phyloP scores from a whole-genome alignment of 805 yeast genomes.

The Candida loeiensis region DNA sequence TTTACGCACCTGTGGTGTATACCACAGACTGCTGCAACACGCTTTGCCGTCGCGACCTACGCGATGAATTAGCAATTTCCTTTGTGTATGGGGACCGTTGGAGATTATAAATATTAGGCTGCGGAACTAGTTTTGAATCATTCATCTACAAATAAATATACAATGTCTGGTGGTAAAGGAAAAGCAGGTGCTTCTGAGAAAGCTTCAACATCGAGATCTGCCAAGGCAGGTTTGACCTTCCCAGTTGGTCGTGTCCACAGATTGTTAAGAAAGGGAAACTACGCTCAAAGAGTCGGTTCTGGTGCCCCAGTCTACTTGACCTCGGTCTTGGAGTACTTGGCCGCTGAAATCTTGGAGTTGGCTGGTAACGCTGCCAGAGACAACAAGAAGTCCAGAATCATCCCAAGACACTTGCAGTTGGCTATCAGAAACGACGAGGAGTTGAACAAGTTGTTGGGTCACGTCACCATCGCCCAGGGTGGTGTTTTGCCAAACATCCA shows the following conservation, averaged over 20 bases:
- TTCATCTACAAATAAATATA: slow-evolving; percentile 11
- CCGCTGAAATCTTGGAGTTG: slow-evolving; percentile 96
- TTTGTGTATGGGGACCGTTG: not conserved
- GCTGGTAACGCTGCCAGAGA: slow-evolving; percentile 99
- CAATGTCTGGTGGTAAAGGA: slow-evolving; percentile 83
- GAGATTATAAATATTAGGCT: slow-evolving; percentile 1
- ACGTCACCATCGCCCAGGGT: slow-evolving; percentile 89
- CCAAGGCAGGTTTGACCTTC: slow-evolving; percentile 98
- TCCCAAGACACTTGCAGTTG: slow-evolving; percentile 97
- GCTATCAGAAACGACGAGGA: slow-evolving; percentile 99
- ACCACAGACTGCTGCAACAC: not conserved
- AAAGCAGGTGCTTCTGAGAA: slow-evolving; percentile 93
- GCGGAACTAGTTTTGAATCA: not conserved
- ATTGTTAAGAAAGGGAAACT: slow-evolving; percentile 93
- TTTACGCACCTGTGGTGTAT: not conserved
- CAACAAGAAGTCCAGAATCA: slow-evolving; percentile 59
- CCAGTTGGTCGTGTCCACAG: slow-evolving; percentile 99
- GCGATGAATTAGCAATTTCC: slow-evolving; percentile 1
- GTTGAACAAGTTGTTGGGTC: slow-evolving; percentile 90
- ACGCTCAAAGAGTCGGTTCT: slow-evolving; percentile 98
- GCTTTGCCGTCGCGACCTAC: not conserved
- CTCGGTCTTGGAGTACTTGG: slow-evolving; percentile 93
- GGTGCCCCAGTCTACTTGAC: slow-evolving; percentile 99
- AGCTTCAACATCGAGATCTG: slow-evolving; percentile 96
- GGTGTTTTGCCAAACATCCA: slow-evolving; percentile 98